Conservation (phyloP, 192 early-diverging fungal genomes). For the Physocladia obscura region DNA sequence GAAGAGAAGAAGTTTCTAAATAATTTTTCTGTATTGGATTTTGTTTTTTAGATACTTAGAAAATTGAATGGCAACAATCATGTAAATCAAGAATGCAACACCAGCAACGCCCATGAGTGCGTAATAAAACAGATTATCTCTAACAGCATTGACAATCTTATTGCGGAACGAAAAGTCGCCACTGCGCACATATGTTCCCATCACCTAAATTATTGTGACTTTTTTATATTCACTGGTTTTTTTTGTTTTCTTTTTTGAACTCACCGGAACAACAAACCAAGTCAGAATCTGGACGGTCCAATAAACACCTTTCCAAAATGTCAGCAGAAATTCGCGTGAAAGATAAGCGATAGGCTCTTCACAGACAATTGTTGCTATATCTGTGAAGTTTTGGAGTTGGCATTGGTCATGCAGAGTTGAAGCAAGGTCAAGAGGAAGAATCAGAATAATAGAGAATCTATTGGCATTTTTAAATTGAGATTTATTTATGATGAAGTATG, state of each 20-base stretch:
- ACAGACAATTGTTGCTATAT: conserved; percentile 37
- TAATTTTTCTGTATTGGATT: too few species aligned
- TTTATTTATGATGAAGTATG: neutral
- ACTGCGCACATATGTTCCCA: conserved; percentile 54
- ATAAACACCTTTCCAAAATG: conserved; percentile 83
- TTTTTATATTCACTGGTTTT: too few species aligned
- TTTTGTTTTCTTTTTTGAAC: too few species aligned
- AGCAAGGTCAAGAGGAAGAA: conserved; percentile 86
- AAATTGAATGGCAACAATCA: conserved; percentile 50
- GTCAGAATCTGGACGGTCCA: conserved; percentile 88
- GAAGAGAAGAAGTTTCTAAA: neutral
- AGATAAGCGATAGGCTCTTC: conserved; percentile 79
- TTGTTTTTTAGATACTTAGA: conserved; percentile 4
- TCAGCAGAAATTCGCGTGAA: conserved; percentile 62
- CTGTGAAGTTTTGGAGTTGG: neutral
- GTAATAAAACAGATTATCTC: conserved; percentile 84
- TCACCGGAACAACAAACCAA: conserved; percentile 59
- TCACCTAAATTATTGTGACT: too few species aligned
- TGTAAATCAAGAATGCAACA: conserved; percentile 71
- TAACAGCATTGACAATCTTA: conserved; percentile 68
- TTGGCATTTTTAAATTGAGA: neutral
- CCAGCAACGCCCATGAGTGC: conserved; percentile 68
- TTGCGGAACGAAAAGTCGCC: conserved; percentile 77
- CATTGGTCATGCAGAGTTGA: conserved; percentile 28
- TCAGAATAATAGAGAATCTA: conserved; percentile 78